Evolutionary conservation across 352 stramenopile species (phyloP).

Genomic region (Bremia lactucae): DNA sequence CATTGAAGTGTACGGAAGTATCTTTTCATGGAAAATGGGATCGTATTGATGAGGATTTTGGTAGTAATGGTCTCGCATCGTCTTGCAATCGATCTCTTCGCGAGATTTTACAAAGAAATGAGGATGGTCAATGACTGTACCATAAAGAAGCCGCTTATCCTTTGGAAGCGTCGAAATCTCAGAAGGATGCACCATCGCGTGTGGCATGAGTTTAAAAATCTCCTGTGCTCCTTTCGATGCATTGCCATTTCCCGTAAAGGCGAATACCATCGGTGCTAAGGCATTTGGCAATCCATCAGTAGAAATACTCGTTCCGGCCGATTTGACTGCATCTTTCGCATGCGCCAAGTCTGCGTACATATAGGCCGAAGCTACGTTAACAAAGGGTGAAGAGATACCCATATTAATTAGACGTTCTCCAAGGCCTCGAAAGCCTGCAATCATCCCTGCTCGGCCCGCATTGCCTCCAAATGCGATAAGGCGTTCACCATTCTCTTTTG

Average conservation of each 20-base stretch:
- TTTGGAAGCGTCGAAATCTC: slow-evolving; percentile 72
- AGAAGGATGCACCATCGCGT: slow-evolving; percentile 86
- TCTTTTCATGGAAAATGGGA: slow-evolving; percentile 81
- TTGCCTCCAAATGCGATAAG: slow-evolving; percentile 93
- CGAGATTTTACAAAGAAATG: slow-evolving; percentile 55
- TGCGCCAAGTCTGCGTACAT: slow-evolving; percentile 89
- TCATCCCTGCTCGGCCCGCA: slow-evolving; percentile 90
- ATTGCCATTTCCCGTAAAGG: slow-evolving; percentile 92
- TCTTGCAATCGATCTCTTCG: slow-evolving; percentile 18
- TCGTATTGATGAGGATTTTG: slow-evolving; percentile 86
- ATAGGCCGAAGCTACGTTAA: slow-evolving; percentile 89
- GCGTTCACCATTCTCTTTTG: slow-evolving; percentile 66
- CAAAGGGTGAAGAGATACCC: slow-evolving; percentile 90
- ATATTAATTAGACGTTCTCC: slow-evolving; percentile 89
- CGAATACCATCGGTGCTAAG: slow-evolving; percentile 82
- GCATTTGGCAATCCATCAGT: slow-evolving; percentile 64
- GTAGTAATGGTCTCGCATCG: slow-evolving; percentile 81
- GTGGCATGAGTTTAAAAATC: slow-evolving; percentile 90
- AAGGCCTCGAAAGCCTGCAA: slow-evolving; percentile 89
- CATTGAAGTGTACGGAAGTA: slow-evolving; percentile 87
- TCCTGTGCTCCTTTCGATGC: slow-evolving; percentile 91
- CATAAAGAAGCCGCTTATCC: slow-evolving; percentile 58
- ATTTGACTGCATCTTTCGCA: slow-evolving; percentile 74
- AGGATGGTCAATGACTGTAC: slow-evolving; percentile 61
- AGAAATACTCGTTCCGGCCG: slow-evolving; percentile 77